Percentiles rank a stretch among this genome's conserved stretches.
Conservation (phyloP, 1,284 basidiomycete genomes). For the Pseudomicrostroma phylloplanum region DNA sequence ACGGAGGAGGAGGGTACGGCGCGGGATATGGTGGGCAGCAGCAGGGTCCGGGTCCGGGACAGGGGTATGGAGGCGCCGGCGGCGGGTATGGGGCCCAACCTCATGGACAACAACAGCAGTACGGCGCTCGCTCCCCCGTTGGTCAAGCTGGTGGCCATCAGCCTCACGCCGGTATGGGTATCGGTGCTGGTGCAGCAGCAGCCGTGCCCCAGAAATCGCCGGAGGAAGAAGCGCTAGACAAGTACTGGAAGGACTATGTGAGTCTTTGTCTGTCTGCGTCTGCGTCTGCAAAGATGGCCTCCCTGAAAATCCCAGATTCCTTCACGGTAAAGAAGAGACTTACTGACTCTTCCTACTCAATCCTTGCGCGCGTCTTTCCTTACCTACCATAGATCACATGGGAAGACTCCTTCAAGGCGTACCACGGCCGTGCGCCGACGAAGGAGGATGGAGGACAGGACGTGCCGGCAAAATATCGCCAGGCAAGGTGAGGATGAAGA, state of each 20-base stretch:
- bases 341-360: background rate
- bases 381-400: slow-evolving; percentile 22
- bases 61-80: slow-evolving; percentile 14
- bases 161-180: slow-evolving; percentile 14
- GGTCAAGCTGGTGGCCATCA: slow-evolving; percentile 6
- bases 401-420: slow-evolving; percentile 42
- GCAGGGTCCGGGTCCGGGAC: slow-evolving; percentile 7
- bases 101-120: slow-evolving; percentile 16
- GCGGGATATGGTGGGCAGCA: slow-evolving; percentile 9
- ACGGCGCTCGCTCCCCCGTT: background rate
- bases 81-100: slow-evolving; percentile 12
- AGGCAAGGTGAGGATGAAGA: background rate
- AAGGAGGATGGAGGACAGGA: slow-evolving; percentile 47
- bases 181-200: slow-evolving; percentile 14
- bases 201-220: slow-evolving; percentile 18
- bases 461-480: slow-evolving; percentile 39
- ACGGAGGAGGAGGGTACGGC: background rate
- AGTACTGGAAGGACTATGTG: slow-evolving; percentile 48
- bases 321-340: background rate
- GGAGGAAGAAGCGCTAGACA: slow-evolving; percentile 39
- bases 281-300: too few relatives aligned
- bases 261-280: too few relatives aligned
- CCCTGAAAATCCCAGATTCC: too few relatives aligned
- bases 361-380: background rate
- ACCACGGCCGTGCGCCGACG: slow-evolving; percentile 41